Evolutionary conservation across 106 monocot genomes (phyloP).

Genomic region (Phalaenopsis equestris): DNA sequence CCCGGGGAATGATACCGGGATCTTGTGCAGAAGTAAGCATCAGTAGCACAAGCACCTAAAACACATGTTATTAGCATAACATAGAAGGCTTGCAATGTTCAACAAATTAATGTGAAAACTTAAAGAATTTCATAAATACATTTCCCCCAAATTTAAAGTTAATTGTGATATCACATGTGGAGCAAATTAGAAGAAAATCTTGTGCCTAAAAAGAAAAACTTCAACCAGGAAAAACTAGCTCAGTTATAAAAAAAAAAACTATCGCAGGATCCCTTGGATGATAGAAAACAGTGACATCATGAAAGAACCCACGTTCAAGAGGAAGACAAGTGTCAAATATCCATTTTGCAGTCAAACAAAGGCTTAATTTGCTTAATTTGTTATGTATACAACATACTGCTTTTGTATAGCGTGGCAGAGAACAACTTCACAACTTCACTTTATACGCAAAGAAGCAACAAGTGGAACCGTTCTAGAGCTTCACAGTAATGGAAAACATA

Average conservation of each 20-base stretch:
- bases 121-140: neutral
- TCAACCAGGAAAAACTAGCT: neutral
- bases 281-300: neutral
- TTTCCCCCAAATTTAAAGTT: neutral
- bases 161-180: neutral
- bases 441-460: too few relatives aligned
- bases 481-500: too few relatives aligned
- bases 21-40: constrained; percentile 76
- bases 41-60: constrained; percentile 58
- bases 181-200: neutral
- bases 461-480: too few relatives aligned
- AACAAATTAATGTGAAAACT: neutral
- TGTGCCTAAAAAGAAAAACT: neutral
- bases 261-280: neutral
- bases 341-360: too few relatives aligned
- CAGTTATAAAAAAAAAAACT: neutral
- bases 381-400: too few relatives aligned
- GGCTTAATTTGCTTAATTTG: too few relatives aligned
- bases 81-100: neutral
- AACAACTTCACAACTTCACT: too few relatives aligned
- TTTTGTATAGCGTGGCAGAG: too few relatives aligned
- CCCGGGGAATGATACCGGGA: constrained; percentile 83
- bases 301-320: too few relatives aligned
- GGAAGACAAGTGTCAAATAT: too few relatives aligned
- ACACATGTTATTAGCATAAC: neutral